Percentiles rank a stretch among this genome's conserved stretches.
Conservation (phyloP, 306 rosid genomes). For the Albizia julibrissin region DNA sequence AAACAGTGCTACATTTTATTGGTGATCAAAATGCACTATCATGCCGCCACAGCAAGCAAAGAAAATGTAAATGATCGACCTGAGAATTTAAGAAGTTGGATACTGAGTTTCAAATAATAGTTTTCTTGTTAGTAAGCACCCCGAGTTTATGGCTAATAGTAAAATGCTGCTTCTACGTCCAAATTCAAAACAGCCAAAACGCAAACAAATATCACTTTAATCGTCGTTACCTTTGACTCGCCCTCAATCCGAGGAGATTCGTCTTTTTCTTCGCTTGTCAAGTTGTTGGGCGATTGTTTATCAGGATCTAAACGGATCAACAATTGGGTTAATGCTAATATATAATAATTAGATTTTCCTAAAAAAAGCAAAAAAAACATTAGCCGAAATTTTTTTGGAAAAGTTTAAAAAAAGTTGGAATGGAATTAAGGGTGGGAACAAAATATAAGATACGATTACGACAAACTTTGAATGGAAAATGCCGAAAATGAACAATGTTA, state of each 20-base stretch:
- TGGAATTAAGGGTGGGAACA: constrained; percentile 1
- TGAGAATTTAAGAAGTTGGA: not conserved
- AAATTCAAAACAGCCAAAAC: not conserved
- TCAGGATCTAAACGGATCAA: constrained; percentile 64
- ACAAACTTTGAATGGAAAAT: not conserved
- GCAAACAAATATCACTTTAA: not conserved
- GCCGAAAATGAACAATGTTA: not conserved
- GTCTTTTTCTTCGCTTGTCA: constrained; percentile 27
- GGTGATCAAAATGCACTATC: constrained; percentile 14
- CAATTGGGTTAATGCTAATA: constrained; percentile 37
- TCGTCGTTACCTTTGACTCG: constrained; percentile 53
- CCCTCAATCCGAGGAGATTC: constrained; percentile 43
- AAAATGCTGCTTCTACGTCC: not conserved
- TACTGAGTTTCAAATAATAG: not conserved
- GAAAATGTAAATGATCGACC: not conserved
- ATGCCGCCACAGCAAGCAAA: not conserved
- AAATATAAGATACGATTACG: constrained; percentile 17
- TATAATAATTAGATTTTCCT: not conserved
- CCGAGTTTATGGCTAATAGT: not conserved
- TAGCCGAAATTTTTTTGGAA: constrained; percentile 4
- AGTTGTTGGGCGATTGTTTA: constrained; percentile 47
- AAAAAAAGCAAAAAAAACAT: not conserved
- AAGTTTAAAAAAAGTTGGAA: constrained; percentile 30
- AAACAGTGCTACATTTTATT: not conserved
- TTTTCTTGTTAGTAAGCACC: not conserved